Evolutionary conservation across 2,329 filamentous ascomycete genomes (phyloP).

Genomic region (Fusarium cyanostomum): DNA sequence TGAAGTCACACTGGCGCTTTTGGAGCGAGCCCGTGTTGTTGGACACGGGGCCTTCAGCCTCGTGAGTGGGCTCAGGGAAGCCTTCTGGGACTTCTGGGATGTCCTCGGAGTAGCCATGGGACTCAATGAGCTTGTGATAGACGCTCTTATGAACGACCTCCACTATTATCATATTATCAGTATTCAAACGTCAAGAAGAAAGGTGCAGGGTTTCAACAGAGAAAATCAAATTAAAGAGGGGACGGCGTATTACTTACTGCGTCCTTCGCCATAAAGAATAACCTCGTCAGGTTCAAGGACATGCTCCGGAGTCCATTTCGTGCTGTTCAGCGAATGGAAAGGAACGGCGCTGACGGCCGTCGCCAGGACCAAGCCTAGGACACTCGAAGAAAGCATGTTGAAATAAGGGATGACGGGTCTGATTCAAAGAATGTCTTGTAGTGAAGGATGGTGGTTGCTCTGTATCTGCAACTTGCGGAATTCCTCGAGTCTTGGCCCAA

Average conservation of each 20-base stretch:
- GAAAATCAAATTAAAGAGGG: not conserved
- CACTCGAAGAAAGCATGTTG: not conserved
- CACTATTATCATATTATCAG: not conserved
- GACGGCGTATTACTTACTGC: not conserved
- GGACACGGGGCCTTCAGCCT: not conserved
- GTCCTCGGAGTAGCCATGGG: not conserved
- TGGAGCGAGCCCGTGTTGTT: not conserved
- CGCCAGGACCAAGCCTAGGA: not conserved
- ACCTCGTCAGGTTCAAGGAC: constrained; percentile 25
- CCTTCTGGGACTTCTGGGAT: constrained; percentile 11
- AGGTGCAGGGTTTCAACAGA: too few relatives aligned
- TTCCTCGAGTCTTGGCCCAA: not conserved
- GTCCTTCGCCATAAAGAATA: constrained; percentile 25
- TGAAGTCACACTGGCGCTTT: not conserved
- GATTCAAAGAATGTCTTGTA: not conserved
- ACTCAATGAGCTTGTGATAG: constrained; percentile 17
- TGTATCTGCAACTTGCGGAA: not conserved
- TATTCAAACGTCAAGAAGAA: not conserved
- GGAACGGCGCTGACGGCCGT: constrained; percentile 18
- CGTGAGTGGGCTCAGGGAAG: not conserved
- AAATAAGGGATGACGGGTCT: not conserved
- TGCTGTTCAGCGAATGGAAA: constrained; percentile 23
- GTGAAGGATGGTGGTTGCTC: not conserved
- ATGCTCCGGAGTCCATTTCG: constrained; percentile 26
- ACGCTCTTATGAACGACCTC: constrained; percentile 21